Conservation (phyloP, 495 filamentous ascomycete species). For the Lasiosphaeria hispida region DNA sequence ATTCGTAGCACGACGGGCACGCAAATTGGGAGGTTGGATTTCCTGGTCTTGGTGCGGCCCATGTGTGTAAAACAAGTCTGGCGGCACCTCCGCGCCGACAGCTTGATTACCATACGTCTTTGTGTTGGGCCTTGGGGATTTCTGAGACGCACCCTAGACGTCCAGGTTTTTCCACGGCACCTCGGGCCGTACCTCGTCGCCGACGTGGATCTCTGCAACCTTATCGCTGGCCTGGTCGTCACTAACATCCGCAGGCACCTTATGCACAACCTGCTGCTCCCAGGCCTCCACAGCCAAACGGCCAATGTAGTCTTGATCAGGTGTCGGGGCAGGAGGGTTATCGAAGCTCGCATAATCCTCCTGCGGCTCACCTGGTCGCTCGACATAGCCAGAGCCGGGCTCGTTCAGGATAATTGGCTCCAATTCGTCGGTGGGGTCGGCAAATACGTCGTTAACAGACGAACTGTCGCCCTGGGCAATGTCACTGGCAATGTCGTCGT, state of each 20-base stretch:
- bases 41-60: too few species aligned
- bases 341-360: conserved; percentile 12
- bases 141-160: background rate
- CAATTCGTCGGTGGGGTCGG: conserved; percentile 15
- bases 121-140: background rate
- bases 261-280: conserved; percentile 35
- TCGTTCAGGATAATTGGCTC: conserved; percentile 21
- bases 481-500: conserved; percentile 38
- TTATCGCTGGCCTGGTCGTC: conserved; percentile 35
- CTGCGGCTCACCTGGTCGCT: conserved; percentile 20
- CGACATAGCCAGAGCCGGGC: conserved; percentile 13
- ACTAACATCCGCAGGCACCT: conserved; percentile 29
- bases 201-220: conserved; percentile 48
- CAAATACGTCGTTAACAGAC: conserved; percentile 16
- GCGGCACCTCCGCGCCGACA: too few species aligned
- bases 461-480: conserved; percentile 36
- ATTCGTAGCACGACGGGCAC: too few species aligned
- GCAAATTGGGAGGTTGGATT: too few species aligned
- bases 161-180: conserved; percentile 2
- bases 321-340: conserved; percentile 9
- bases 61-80: background rate
- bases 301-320: conserved; percentile 24
- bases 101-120: background rate
- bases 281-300: conserved; percentile 29
- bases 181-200: conserved; percentile 26